These are phyloP conservation scores for Ballota nigra DNA, from an alignment of 257 asterid species.

Conservation along the genomic window DNA sequence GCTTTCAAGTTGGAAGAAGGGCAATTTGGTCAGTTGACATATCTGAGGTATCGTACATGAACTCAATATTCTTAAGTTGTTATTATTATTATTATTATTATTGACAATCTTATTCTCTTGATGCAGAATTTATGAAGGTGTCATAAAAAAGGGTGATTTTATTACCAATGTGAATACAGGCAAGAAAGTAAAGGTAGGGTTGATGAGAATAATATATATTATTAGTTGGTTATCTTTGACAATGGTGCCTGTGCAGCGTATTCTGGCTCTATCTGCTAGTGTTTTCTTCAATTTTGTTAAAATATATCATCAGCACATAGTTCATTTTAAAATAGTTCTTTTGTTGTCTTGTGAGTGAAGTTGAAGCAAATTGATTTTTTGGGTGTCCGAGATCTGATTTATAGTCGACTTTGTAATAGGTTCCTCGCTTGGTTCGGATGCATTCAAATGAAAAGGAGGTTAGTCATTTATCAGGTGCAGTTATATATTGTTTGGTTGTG, in stretches of 20 bases:
- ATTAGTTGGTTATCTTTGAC: not conserved
- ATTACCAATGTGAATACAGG: conserved; percentile 84
- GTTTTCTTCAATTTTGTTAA: not conserved
- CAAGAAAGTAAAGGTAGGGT: conserved; percentile 84
- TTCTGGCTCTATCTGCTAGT: conserved; percentile 1
- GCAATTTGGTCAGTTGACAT: conserved; percentile 90
- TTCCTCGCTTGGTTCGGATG: conserved; percentile 97
- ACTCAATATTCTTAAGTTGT: not conserved
- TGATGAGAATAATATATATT: not conserved
- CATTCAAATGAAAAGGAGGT: conserved; percentile 99
- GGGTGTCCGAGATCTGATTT: conserved; percentile 16
- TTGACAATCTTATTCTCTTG: conserved; percentile 12
- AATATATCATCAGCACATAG: not conserved
- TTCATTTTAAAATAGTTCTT: conserved; percentile 2
- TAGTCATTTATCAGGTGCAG: conserved; percentile 26
- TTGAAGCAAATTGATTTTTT: conserved; percentile 5
- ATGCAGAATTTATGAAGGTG: conserved; percentile 91
- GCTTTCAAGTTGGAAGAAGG: conserved; percentile 99
- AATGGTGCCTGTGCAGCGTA: not conserved
- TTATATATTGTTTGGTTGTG: conserved; percentile 11
- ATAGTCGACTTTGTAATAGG: conserved; percentile 40
- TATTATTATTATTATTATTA: not conserved
- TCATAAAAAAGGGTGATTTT: conserved; percentile 92
- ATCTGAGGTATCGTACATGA: conserved; percentile 61
- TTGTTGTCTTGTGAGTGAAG: not conserved